Percentiles rank a stretch among this genome's conserved stretches.
Conservation (phyloP, 371 early-diverging fungal species). For the Lichtheimia corymbifera region DNA sequence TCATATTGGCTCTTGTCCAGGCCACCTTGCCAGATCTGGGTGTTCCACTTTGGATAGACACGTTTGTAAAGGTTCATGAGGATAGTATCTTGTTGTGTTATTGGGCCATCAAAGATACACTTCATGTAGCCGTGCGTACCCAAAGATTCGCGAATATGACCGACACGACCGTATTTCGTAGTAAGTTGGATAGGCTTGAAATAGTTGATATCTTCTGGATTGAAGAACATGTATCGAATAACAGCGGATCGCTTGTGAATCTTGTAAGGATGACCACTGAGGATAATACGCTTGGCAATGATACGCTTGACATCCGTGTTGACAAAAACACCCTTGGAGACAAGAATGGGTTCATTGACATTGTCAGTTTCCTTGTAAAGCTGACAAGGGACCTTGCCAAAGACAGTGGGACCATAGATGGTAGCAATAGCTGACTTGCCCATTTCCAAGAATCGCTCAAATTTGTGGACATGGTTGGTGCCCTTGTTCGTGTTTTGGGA, state of each 20-base stretch:
- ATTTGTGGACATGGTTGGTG: constrained; percentile 92
- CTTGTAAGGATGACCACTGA: constrained; percentile 95
- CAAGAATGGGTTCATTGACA: constrained; percentile 67
- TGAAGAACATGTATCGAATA: constrained; percentile 96
- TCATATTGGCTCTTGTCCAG: constrained; percentile 17
- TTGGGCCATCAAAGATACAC: constrained; percentile 87
- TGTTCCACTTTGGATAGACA: constrained; percentile 91
- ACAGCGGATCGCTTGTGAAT: constrained; percentile 91
- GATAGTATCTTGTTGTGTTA: constrained; percentile 92
- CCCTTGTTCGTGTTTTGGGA: constrained; percentile 83
- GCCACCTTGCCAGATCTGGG: constrained; percentile 48
- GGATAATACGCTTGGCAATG: constrained; percentile 90
- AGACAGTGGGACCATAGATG: constrained; percentile 87
- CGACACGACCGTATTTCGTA: constrained; percentile 89
- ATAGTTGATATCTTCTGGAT: constrained; percentile 87
- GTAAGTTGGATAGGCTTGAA: constrained; percentile 92
- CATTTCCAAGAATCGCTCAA: constrained; percentile 84
- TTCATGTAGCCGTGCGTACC: constrained; percentile 99
- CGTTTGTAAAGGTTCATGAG: constrained; percentile 96
- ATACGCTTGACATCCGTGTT: constrained; percentile 83
- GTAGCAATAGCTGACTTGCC: constrained; percentile 77
- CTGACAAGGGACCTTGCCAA: constrained; percentile 78
- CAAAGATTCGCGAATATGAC: constrained; percentile 89
- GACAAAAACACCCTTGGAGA: constrained; percentile 79
- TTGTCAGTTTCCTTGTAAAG: constrained; percentile 70